Conservation (phyloP, 2,329 filamentous ascomycete genomes). For the Tolypocladium tropicale region DNA sequence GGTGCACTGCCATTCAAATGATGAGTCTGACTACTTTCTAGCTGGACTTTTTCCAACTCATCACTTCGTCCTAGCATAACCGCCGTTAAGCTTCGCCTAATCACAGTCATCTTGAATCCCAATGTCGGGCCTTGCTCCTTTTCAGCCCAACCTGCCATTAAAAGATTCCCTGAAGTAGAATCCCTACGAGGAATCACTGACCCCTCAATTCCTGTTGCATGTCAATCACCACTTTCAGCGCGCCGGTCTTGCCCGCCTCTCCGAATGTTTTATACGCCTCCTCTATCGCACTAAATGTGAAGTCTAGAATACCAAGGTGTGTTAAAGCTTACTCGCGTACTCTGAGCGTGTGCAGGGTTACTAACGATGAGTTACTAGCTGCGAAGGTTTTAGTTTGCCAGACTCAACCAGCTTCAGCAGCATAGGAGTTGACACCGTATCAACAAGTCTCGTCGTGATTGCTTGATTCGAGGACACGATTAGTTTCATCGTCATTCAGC, state of each 20-base stretch:
- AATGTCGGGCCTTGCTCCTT: no score
- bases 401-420: constrained; percentile 33
- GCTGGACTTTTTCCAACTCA: no score
- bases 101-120: no score
- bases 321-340: background rate
- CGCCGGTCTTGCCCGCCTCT: constrained; percentile 27
- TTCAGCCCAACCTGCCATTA: no score
- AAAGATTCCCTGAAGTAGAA: no score
- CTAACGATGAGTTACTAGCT: constrained; percentile 35
- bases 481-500: background rate
- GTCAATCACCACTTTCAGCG: constrained; percentile 32
- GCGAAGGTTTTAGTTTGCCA: constrained; percentile 27
- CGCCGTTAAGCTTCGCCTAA: no score
- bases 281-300: constrained; percentile 30
- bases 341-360: background rate
- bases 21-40: no score
- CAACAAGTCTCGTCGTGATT: constrained; percentile 37
- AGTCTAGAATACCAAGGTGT: constrained; percentile 15
- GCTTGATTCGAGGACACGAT: constrained; percentile 12
- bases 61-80: no score
- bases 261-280: constrained; percentile 33
- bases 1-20: no score
- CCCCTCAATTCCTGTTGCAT: background rate
- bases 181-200: no score
- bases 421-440: constrained; percentile 37